phyloP scores from a whole-genome alignment of 2,329 filamentous ascomycete genomes.

The Teratosphaeria epicoccoides region DNA sequence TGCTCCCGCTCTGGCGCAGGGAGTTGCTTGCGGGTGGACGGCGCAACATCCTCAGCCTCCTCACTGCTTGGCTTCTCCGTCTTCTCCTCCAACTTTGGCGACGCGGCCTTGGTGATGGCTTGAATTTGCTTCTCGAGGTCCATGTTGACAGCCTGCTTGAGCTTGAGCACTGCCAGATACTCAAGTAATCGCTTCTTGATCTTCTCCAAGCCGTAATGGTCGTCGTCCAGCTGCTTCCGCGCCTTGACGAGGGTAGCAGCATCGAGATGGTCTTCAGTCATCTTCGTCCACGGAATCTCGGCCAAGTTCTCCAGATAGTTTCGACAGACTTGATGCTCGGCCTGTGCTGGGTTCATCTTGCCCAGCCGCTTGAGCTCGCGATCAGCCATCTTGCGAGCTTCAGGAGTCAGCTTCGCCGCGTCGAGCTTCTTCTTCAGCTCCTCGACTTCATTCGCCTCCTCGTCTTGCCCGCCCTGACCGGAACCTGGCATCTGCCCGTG shows the following conservation, averaged over 20 bases:
- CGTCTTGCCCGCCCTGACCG: conserved; percentile 52
- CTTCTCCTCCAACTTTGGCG: conserved; percentile 29
- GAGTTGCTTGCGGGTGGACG: conserved; percentile 18
- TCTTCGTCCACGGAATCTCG: conserved; percentile 83
- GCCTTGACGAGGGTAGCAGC: conserved; percentile 67
- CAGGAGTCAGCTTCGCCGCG: conserved; percentile 66
- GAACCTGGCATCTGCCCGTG: conserved; percentile 28
- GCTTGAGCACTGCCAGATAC: conserved; percentile 87
- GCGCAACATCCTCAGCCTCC: conserved; percentile 46
- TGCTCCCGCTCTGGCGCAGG: conserved; percentile 31
- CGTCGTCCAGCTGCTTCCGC: conserved; percentile 82
- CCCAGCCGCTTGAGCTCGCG: conserved; percentile 77
- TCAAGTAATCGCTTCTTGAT: conserved; percentile 95
- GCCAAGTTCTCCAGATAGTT: conserved; percentile 90
- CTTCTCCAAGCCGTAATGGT: conserved; percentile 92
- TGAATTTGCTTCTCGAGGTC: conserved; percentile 69
- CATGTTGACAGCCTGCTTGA: conserved; percentile 85
- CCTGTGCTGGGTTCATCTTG: conserved; percentile 93
- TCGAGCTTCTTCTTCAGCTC: conserved; percentile 83
- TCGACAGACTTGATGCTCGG: conserved; percentile 86
- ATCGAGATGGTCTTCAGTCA: conserved; percentile 77
- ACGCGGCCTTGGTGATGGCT: conserved; percentile 36
- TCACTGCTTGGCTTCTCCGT: conserved; percentile 34
- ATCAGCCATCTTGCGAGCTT: conserved; percentile 83
- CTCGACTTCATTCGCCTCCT: conserved; percentile 80